Conservation (phyloP, 148 eudicot species). For the Simmondsia chinensis region DNA sequence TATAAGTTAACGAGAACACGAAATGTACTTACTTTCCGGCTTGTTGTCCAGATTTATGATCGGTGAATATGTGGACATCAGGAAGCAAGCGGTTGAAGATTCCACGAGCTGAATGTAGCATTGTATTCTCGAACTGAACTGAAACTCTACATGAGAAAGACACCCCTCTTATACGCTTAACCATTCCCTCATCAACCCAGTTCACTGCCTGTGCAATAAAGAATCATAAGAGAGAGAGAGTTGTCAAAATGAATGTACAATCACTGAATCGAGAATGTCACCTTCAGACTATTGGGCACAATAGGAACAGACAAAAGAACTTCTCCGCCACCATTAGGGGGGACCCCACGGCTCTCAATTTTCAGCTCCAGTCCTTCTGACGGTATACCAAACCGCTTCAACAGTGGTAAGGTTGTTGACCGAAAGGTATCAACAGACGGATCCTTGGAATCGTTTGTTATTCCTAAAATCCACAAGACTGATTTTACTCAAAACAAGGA, state of each 20-base stretch:
- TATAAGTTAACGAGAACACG: not conserved
- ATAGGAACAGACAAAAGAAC: constrained; percentile 63
- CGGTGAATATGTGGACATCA: constrained; percentile 75
- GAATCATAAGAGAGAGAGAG: not conserved
- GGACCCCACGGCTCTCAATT: constrained; percentile 69
- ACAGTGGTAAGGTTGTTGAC: constrained; percentile 56
- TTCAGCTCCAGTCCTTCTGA: constrained; percentile 78
- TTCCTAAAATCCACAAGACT: constrained; percentile 37
- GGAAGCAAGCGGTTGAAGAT: constrained; percentile 77
- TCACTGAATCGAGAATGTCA: constrained; percentile 18
- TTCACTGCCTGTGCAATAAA: constrained; percentile 47
- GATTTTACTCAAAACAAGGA: too few relatives aligned
- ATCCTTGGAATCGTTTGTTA: constrained; percentile 79
- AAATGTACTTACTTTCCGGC: constrained; percentile 98
- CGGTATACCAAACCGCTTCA: constrained; percentile 77
- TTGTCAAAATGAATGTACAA: not conserved
- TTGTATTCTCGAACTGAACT: constrained; percentile 60
- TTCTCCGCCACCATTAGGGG: constrained; percentile 92
- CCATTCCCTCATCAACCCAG: constrained; percentile 91
- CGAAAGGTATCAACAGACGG: constrained; percentile 83
- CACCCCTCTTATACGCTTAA: constrained; percentile 82
- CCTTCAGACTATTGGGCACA: constrained; percentile 52
- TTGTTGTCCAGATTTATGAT: constrained; percentile 65
- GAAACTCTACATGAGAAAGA: constrained; percentile 70
- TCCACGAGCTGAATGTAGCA: constrained; percentile 84